A percentile compares a stretch with the other conserved stretches of the same genome.
Conservation (phyloP, 2,329 filamentous ascomycete genomes). For the Aspergillus phoenicis region DNA sequence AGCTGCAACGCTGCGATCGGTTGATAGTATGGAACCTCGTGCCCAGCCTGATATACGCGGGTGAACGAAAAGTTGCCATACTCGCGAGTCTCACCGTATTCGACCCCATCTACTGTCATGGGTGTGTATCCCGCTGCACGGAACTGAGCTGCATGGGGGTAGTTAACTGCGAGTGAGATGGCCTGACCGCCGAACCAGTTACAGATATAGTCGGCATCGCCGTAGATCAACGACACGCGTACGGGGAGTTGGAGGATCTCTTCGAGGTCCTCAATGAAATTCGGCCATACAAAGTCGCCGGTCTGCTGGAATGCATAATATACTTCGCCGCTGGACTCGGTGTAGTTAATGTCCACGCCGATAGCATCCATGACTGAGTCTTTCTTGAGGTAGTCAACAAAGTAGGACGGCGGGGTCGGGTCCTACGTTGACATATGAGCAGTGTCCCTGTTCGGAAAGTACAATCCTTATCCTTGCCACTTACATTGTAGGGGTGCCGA, state of each 20-base stretch:
- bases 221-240: conserved; percentile 72
- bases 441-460: not conserved
- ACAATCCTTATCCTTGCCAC: conserved; percentile 7
- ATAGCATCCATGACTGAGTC: conserved; percentile 60
- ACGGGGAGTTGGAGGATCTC: conserved; percentile 63
- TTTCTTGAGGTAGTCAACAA: conserved; percentile 66
- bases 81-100: conserved; percentile 73
- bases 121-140: conserved; percentile 69
- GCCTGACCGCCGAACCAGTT: conserved; percentile 73
- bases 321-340: conserved; percentile 45
- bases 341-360: conserved; percentile 65
- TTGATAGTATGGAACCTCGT: conserved; percentile 61
- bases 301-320: conserved; percentile 55
- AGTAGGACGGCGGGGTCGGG: conserved; percentile 65
- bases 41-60: conserved; percentile 67
- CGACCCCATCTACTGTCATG: conserved; percentile 66
- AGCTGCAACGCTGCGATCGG: conserved; percentile 62
- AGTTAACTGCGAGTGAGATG: conserved; percentile 63
- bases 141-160: conserved; percentile 59
- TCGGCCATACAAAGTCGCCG: conserved; percentile 65
- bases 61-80: conserved; percentile 73
- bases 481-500: conserved; percentile 51
- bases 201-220: conserved; percentile 60
- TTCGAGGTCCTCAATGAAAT: conserved; percentile 62
- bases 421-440: conserved; percentile 45